Conservation (phyloP, 1,284 basidiomycete species). For the Trametes sp. region DNA sequence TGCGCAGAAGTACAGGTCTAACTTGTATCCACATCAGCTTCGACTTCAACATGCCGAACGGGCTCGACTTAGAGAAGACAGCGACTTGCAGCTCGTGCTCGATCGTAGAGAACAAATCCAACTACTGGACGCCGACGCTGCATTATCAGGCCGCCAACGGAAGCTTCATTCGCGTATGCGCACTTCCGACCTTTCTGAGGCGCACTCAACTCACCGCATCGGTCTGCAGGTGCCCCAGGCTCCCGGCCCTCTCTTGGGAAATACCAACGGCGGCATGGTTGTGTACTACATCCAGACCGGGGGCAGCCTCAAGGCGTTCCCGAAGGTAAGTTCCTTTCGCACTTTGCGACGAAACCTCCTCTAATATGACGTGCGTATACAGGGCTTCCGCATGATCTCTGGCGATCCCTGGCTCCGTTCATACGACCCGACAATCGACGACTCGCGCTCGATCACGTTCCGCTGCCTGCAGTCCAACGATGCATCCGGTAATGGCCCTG, state of each 20-base stretch:
- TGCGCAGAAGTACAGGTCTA: background rate
- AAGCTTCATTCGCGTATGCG: slow-evolving; percentile 34
- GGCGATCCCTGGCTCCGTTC: slow-evolving; percentile 38
- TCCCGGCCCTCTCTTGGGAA: slow-evolving; percentile 10
- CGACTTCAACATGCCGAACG: slow-evolving; percentile 15
- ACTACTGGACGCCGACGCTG: slow-evolving; percentile 42
- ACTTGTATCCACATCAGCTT: background rate
- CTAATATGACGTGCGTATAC: too few relatives aligned
- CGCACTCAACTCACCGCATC: background rate
- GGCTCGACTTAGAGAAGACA: slow-evolving; percentile 9
- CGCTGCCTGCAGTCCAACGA: slow-evolving; percentile 35
- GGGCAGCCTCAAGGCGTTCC: slow-evolving; percentile 34
- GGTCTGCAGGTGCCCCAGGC: slow-evolving; percentile 6
- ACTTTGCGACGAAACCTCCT: too few relatives aligned
- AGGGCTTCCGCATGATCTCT: slow-evolving; percentile 41
- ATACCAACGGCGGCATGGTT: slow-evolving; percentile 16
- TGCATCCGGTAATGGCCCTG: slow-evolving; percentile 33
- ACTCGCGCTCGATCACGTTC: slow-evolving; percentile 37
- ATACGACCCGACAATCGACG: slow-evolving; percentile 33
- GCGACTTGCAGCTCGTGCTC: slow-evolving; percentile 36
- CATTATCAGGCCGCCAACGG: slow-evolving; percentile 41
- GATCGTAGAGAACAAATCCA: slow-evolving; percentile 39
- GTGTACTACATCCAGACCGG: slow-evolving; percentile 28
- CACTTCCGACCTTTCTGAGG: slow-evolving; percentile 16
- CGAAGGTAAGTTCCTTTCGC: slow-evolving; percentile 19